Base-by-base conservation (phyloP, 768 basidiomycete genomes). In the Rhodotorula toruloides region DNA sequence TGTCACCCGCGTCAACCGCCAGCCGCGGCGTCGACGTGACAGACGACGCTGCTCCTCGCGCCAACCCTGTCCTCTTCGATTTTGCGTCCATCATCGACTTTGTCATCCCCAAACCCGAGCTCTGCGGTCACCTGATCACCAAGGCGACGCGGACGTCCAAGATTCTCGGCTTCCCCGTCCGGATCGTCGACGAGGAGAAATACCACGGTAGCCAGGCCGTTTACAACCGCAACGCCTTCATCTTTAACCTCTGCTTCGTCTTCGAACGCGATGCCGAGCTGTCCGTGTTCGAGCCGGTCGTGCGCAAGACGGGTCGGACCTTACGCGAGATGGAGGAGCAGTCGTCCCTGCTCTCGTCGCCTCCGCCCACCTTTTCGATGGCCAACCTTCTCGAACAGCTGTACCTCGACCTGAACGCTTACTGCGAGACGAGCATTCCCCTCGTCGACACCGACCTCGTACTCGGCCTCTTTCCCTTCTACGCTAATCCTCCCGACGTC, bases 331-430 rank as follows among this genome's bases (percentile, higher is more conserved):
- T 91, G 75, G 96, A 98, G 81, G 93, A 98, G 78, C 90, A 91
- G 0, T 81, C 81, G 22, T 96, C 94, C 22, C 62, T 75, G 76
- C 81, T 99, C 40, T 94, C 93, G 1, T 85, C 84, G 14, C 81
- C 86, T 49, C 29, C 82, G 85, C 6, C 83, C 91, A 39, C 84
- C 87, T 74, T 84, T 87, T 22, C 90, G 32, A 70, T 70, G 57
- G 61, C 57, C 17, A 67, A 71, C 48, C 46, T 98, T 57, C 84
- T 98, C 29, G 94, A 99, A 78, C 93, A 97, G 74, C 82, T 99
- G 3, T 98, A 92, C 72, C 93, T 97, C 74, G 96, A 99, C 73
- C 79, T 99, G 72, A 98, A 97, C 77, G 93, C 91, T 13, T 98
- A 94, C 78, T 91, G 91, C 1, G 94, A 97, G 79, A 92, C 94